Conservation (phyloP, 2,329 filamentous ascomycete genomes). For the Claviceps spartinae region DNA sequence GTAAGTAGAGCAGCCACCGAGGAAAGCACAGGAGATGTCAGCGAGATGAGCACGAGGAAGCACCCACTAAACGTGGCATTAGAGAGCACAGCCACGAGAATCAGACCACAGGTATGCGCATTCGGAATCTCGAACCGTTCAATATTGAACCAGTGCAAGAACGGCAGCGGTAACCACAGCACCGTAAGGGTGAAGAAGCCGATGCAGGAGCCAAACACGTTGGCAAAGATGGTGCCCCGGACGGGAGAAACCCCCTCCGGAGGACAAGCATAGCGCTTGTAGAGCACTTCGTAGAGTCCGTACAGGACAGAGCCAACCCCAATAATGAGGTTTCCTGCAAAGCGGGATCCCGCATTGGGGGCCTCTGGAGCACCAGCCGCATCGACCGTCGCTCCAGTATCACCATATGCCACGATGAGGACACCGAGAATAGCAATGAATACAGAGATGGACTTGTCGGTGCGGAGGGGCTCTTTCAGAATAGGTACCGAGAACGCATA, state of each 20-base stretch:
- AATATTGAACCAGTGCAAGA: conserved; percentile 65
- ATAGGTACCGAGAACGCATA: conserved; percentile 93
- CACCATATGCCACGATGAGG: conserved; percentile 89
- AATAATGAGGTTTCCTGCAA: conserved; percentile 83
- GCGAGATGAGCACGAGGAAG: conserved; percentile 82
- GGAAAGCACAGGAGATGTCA: conserved; percentile 84
- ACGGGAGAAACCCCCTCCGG: conserved; percentile 73
- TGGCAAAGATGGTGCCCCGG: conserved; percentile 94
- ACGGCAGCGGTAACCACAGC: conserved; percentile 81
- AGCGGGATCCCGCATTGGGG: conserved; percentile 43
- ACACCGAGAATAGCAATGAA: conserved; percentile 79
- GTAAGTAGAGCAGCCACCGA: conserved; percentile 88
- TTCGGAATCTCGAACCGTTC: conserved; percentile 74
- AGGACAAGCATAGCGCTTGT: conserved; percentile 86
- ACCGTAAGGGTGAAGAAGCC: conserved; percentile 74
- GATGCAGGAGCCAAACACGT: conserved; percentile 78
- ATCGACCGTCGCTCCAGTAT: conserved; percentile 35
- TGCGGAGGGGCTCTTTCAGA: conserved; percentile 67
- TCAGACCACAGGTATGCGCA: conserved; percentile 65
- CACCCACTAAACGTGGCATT: conserved; percentile 89
- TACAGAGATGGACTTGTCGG: conserved; percentile 79
- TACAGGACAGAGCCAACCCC: conserved; percentile 84
- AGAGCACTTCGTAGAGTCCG: conserved; percentile 92
- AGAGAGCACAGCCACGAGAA: conserved; percentile 66
- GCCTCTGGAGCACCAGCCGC: conserved; percentile 23